Evolutionary conservation across 305 asterid genomes (phyloP).

Genomic region (Salvia sclarea): DNA sequence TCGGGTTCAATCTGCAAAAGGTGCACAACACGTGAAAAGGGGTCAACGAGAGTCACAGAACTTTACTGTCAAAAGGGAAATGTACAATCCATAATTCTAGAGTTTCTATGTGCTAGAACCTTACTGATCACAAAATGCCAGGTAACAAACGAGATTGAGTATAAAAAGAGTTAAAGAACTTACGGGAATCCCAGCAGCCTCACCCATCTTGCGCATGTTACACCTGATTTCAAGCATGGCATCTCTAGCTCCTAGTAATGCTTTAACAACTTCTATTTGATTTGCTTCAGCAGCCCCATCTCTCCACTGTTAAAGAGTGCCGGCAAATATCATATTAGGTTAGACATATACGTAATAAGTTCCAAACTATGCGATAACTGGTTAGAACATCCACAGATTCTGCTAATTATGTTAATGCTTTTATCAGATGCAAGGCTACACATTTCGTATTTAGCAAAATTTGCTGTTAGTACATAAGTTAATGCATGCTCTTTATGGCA

Average conservation of each 20-base stretch:
- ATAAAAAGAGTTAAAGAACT: constrained; percentile 27
- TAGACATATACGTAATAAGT: too few relatives aligned
- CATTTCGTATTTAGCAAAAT: not conserved
- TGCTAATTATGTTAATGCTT: not conserved
- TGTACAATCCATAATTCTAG: not conserved
- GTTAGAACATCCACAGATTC: too few relatives aligned
- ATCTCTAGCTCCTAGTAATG: constrained; percentile 84
- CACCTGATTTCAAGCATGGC: constrained; percentile 80
- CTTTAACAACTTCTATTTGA: constrained; percentile 59
- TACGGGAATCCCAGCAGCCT: constrained; percentile 94
- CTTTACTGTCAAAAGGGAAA: not conserved
- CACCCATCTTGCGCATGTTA: constrained; percentile 90
- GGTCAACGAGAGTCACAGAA: constrained; percentile 8
- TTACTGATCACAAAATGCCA: not conserved
- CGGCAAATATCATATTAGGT: not conserved
- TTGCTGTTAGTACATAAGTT: not conserved
- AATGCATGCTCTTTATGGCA: not conserved
- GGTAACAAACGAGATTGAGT: constrained; percentile 17
- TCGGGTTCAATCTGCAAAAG: constrained; percentile 84
- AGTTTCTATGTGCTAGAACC: not conserved
- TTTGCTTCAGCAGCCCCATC: constrained; percentile 53
- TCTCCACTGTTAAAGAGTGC: constrained; percentile 61
- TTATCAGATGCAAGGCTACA: not conserved
- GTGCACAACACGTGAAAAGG: constrained; percentile 4
- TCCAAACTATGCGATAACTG: too few relatives aligned